Base-by-base conservation (phyloP, 108 stramenopile species). In the Aurantiochytrium sp. region DNA sequence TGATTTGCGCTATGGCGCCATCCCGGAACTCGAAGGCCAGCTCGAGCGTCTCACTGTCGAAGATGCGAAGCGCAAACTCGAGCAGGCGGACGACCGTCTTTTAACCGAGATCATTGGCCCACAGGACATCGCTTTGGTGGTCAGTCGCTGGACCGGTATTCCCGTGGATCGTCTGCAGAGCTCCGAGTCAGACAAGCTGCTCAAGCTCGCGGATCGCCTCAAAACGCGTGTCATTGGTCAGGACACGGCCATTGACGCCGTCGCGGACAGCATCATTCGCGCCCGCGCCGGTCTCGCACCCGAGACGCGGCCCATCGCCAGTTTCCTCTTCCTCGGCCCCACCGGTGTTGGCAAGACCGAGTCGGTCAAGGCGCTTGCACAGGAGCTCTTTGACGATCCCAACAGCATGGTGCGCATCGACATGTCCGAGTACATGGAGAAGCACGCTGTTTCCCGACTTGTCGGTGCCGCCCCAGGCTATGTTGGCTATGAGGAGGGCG, bases 391-490 rank as follows among this genome's bases (percentile, higher is more conserved):
- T 92, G 96, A 96, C 49, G 94, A 93, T 45, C 96, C 96, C 88
- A 94, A 94, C 87, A 95, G 95, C 88, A 95, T 98, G 93, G 92
- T 97, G 64, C 96, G 98, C 29, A 96, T 99, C 72, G 98, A 99
- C 93, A 99, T 99, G 98, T 94, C 93, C 44, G 99, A 99, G 92
- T 99, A 97, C 92, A 96, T 96, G 87, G 98, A 98, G 90, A 96
- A 97, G 93, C 96, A 96, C 83, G 92, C 96, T 53, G 98, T 98
- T 5, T 92, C 93, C 51, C 90, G 98, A 28, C 92, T 97, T n/a
- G 95, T 97, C 14, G 98, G 98, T 4, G 96, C 98, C 23, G 97
- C 98, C 59, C 98, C 98, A 21, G 98, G 98, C 35, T 99, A 99
- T 89, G 98, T 99, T 12, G 98, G 98, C 44, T 96, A 97, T 87